Evolutionary conservation across 1,284 basidiomycete genomes (phyloP), one percentile per base, ranked within the genome.

Genomic region (Ceratobasidium sp.): DNA sequence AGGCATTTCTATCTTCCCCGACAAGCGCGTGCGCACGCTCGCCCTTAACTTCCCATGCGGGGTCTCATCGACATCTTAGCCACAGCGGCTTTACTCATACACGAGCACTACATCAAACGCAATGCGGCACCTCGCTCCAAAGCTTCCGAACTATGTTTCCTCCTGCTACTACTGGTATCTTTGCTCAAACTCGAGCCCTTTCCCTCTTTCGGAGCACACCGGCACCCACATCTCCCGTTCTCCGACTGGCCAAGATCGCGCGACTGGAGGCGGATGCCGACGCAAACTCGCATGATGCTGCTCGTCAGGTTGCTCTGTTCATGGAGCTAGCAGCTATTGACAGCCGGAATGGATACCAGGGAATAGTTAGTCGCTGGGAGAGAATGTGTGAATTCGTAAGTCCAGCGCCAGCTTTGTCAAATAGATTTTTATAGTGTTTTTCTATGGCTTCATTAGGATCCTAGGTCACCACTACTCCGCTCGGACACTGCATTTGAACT

Each of bases 301-400:
- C 82, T 28, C 90, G 88, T 77, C 92, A 94, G 78, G 80, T 93
- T 67, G 83, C 86, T 2, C 82, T 93, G n/a, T 91, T 89, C 79
- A 85, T 87, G 44, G 91, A 90, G 13, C 81, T 94, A 38, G 77
- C 86, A 30, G 86, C 86, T 0, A 90, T 89, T 0, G 86, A 88
- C 61, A 83, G 89, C 35, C 87, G 87, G 74, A 85, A 88, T 13
- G 91, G 88, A 0, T 89, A 89, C 80, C 89, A 92, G 73, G 82
- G 91, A 30, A 82, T 93, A 74, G 87, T 92, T 74, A 88, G 84
- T 77, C 86, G 92, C 73, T 94, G 92, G 92, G 91, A 94, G 78
- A 85, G 89, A 75, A 88, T 89, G 86, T 87, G 86, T 77, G 90
- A 93, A 85, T 92, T 90, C 78, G 92, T 93, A 82, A 80, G 91